Conservation (phyloP, 1,139 yeast species). For the Candida tropicalis region DNA sequence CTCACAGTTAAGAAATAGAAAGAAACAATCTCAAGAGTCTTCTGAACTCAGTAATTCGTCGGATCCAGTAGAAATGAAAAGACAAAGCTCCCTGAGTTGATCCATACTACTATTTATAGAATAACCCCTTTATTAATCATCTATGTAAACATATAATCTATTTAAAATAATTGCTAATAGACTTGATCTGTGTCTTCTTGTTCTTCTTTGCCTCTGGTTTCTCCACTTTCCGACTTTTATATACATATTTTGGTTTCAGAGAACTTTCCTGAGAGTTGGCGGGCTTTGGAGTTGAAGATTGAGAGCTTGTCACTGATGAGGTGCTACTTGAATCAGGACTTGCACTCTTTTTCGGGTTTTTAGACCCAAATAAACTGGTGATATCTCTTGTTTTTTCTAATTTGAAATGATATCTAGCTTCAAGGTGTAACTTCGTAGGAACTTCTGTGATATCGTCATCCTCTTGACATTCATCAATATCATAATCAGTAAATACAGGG, state of each 20-base stretch:
- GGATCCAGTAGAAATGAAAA: no score
- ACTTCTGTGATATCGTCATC: conserved; percentile 10
- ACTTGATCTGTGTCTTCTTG: background rate
- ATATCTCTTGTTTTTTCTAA: conserved; percentile 54
- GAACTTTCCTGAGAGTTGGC: conserved; percentile 1
- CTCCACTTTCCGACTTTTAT: conserved; percentile 4
- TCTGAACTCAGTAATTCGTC: background rate
- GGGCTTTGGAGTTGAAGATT: conserved; percentile 1
- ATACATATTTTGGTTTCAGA: conserved; percentile 3
- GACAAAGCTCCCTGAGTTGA: no score
- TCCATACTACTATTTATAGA: no score
- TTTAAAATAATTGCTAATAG: background rate
- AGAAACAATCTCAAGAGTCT: background rate
- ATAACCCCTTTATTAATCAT: background rate
- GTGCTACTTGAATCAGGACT: background rate
- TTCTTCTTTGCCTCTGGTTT: background rate
- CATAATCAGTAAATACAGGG: conserved; percentile 78
- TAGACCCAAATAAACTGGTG: conserved; percentile 45
- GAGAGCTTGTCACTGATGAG: no score
- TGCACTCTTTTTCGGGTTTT: conserved; percentile 2
- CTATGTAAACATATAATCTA: background rate
- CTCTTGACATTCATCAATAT: conserved; percentile 18
- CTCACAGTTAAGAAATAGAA: conserved; percentile 14
- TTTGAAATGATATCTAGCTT: conserved; percentile 56
- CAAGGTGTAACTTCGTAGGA: conserved; percentile 43